Conservation (phyloP, 1,139 yeast species). For the Debaryomyces psychrophilus region DNA sequence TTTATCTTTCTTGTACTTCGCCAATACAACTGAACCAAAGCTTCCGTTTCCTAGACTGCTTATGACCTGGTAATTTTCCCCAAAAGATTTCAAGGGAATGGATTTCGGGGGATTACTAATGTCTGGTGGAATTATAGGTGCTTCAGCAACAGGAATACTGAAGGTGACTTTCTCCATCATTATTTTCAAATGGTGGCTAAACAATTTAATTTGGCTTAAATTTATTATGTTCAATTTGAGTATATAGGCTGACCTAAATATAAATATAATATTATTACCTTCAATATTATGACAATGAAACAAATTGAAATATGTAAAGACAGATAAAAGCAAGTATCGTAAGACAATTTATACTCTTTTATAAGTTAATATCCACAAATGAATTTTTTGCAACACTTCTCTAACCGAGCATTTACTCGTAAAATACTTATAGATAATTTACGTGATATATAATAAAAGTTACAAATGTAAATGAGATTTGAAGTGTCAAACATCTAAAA, state of each 20-base stretch:
- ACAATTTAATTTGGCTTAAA: not conserved
- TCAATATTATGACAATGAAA: not conserved
- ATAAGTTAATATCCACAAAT: constrained; percentile 8
- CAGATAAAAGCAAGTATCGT: not conserved
- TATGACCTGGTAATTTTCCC: constrained; percentile 51
- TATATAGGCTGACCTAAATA: not conserved
- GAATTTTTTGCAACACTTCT: constrained; percentile 9
- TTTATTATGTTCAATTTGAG: not conserved
- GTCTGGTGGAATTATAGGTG: constrained; percentile 17
- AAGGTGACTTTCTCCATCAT: constrained; percentile 3
- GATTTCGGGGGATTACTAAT: constrained; percentile 23
- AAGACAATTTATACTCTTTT: constrained; percentile 4
- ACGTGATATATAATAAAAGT: not conserved
- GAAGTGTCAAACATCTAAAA: not conserved
- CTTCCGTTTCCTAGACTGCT: constrained; percentile 73
- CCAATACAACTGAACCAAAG: constrained; percentile 73
- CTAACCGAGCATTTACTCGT: constrained; percentile 1
- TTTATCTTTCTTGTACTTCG: constrained; percentile 40
- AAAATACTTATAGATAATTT: constrained; percentile 1
- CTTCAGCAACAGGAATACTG: not conserved
- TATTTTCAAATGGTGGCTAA: constrained; percentile 9
- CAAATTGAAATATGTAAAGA: not conserved
- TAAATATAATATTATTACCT: not conserved
- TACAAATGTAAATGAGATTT: not conserved
- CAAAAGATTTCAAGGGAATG: constrained; percentile 45